These are phyloP conservation scores for Opeltia flavorubescens DNA, from an alignment of 495 filamentous ascomycete genomes.

Conservation along the genomic window DNA sequence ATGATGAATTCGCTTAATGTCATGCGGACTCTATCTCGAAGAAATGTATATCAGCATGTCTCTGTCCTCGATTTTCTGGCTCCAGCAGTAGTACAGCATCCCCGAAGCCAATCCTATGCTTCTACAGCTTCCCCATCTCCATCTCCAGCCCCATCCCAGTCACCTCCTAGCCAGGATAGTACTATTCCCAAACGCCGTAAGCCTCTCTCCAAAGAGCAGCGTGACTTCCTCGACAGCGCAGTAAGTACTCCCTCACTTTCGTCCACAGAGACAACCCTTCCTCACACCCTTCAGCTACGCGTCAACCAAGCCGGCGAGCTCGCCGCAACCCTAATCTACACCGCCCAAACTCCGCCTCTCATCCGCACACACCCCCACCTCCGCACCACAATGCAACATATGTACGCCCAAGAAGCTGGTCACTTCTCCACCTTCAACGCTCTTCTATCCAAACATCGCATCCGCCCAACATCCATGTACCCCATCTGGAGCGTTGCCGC, in stretches of 20 bases:
- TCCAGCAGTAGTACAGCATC: constrained; percentile 9
- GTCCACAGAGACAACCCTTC: constrained; percentile 3
- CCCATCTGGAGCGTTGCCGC: constrained; percentile 81
- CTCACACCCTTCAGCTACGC: constrained; percentile 35
- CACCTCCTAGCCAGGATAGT: background rate
- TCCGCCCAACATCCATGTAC: constrained; percentile 89
- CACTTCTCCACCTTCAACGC: constrained; percentile 78
- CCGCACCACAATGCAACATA: constrained; percentile 81
- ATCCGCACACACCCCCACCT: constrained; percentile 70
- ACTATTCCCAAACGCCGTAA: constrained; percentile 31
- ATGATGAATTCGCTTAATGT: background rate
- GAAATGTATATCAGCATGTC: background rate
- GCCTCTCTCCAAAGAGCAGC: constrained; percentile 55
- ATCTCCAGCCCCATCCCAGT: constrained; percentile 2
- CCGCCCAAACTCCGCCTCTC: constrained; percentile 62
- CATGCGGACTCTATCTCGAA: background rate
- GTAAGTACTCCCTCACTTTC: constrained; percentile 24
- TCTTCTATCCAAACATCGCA: constrained; percentile 71
- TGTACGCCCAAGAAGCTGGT: constrained; percentile 90
- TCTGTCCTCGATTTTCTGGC: constrained; percentile 19
- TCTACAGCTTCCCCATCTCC: constrained; percentile 7
- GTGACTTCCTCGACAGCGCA: constrained; percentile 64
- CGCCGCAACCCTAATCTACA: constrained; percentile 76
- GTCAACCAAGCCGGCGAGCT: constrained; percentile 88
- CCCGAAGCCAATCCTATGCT: constrained; percentile 1